Base-by-base conservation (phyloP, 2,329 filamentous ascomycete species). In the Clonostachys rosea region DNA sequence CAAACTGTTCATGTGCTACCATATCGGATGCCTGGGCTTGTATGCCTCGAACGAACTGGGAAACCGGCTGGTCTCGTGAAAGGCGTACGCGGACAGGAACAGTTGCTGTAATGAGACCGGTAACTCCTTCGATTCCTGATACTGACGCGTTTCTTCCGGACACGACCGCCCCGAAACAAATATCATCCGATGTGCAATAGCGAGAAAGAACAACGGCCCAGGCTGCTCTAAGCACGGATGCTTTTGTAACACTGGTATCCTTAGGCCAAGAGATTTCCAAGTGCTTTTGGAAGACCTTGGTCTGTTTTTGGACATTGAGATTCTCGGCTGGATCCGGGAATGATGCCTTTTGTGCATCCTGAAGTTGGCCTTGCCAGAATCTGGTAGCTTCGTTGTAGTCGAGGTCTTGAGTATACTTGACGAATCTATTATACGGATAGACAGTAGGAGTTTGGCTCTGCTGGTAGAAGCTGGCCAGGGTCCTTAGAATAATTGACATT, bases 401-500 rank as follows among this genome's bases (percentile, higher is more conserved):
- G 16, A 61, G 57, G 34, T 69, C 60, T 49, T 64, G 59, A 7
- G 73, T 60, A 48, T 70, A 69, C 40, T 62, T 61, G 50, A 73
- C 69, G 48, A 71, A 73, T 30, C 65, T 57, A 41, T 65, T 68
- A 56, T 71, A 73, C 5, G 51, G 50, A 14, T 20, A 10, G 6
- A 34, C 36, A 5, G 6, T 4, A 13, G 8, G 18, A 24, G 35
- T 34, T 43, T 47, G n/a, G 11, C 11, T 41, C 40, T 20, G 46
- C 17, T 6, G 40, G 45, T 24, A 11, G 44, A 46, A 13, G 14
- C 18, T 40, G 10, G 41, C 34, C 8, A 57, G 35, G 1, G 39
- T 30, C 11, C 35, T 39, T 11, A 51, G 13, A 7, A 55, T 46
- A 1, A 56, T 42, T 11, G 34, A 33, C 35, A 51, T 14, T 8